Base-by-base conservation (phyloP, 176 grass and related monocot species). In the Leersia perrieri region DNA sequence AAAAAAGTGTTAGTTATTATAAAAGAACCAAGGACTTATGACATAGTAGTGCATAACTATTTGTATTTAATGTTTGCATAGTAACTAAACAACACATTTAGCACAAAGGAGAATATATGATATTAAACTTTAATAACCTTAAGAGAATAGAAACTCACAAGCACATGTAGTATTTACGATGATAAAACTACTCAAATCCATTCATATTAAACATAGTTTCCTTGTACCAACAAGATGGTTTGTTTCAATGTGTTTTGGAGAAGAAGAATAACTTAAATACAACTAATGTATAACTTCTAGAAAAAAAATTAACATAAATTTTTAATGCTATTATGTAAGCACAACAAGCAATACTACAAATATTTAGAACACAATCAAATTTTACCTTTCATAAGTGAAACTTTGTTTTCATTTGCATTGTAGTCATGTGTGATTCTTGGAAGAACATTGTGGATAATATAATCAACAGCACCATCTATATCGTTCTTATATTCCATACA, bases 401-500 rank as follows among this genome's bases (percentile, higher is more conserved):
- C 29, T 23, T 64, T 14, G 7, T 68, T 74, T 61, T 7, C 15
- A 26, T 41, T 33, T 69, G 5, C 25, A 80, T 26, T 11, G 39
- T 36, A 63, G 7, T 36, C 33, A 12, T 70, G 51, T 33, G 9
- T 28, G 9, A 20, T 34, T 62, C 69, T 85, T 22, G 76, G 76
- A 11, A 80, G 27, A 3, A 85, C 32, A 75, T 76, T 76, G 33
- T 44, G 33, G 14, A 85, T 33, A 63, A 89, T n/a, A 40, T 85
- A 76, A 8, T 85, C 77, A 0, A 64, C 87, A 9, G 87, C 76
- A 0, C 32, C 40, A 25, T 85, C 87, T 30, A 84, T 33, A 8
- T 89, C 82, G 25, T 75, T 63, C 27, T 64, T 80, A 26, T 76
- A 89, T 33, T 79, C n/a, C 5, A 85, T 81, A 44, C 82, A 80